Conservation (phyloP, 148 eudicot genomes). For the Fagopyrum esculentum region DNA sequence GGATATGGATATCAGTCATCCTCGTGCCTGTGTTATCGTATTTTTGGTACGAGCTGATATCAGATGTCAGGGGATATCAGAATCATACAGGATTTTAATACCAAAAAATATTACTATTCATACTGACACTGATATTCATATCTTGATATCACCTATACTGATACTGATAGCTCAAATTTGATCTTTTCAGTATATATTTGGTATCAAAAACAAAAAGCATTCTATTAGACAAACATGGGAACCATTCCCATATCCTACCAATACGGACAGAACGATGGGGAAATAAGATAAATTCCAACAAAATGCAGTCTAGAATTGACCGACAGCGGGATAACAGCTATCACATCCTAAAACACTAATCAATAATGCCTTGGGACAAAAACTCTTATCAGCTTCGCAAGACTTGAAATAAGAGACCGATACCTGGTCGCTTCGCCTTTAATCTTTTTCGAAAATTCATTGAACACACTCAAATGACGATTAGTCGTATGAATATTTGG, state of each 20-base stretch:
- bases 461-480: conserved; percentile 76
- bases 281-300: background rate
- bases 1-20: too few species aligned
- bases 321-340: background rate
- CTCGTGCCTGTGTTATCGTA: too few species aligned
- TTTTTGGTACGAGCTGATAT: too few species aligned
- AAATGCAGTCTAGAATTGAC: background rate
- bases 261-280: background rate
- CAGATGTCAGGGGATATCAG: too few species aligned
- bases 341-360: background rate
- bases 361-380: background rate
- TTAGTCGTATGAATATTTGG: conserved; percentile 27
- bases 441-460: conserved; percentile 75
- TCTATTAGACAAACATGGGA: background rate
- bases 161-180: too few species aligned
- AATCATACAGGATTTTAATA: too few species aligned
- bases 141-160: too few species aligned
- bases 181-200: too few species aligned
- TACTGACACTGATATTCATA: too few species aligned
- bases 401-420: background rate
- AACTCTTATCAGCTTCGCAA: background rate
- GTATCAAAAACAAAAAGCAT: too few species aligned
- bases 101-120: too few species aligned
- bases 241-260: background rate
- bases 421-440: conserved; percentile 55